phyloP scores from a whole-genome alignment of 495 filamentous ascomycete species.

The Tuber umbilicatum region DNA sequence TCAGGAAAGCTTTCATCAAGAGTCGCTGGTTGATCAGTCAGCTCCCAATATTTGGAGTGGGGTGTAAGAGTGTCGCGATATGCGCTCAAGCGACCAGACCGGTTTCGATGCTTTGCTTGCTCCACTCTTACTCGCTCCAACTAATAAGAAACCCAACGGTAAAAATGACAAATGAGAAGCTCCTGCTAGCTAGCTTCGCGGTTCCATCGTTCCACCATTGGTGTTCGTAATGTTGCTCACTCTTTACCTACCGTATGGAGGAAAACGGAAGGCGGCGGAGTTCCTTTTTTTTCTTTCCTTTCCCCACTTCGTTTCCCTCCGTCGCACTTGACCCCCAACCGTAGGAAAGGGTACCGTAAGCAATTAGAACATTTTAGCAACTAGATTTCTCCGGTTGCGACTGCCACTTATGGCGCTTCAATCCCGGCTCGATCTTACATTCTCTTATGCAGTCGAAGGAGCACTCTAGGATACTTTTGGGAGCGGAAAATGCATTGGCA shows the following conservation, averaged over 20 bases:
- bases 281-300: not conserved
- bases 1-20: not conserved
- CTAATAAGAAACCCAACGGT: not conserved
- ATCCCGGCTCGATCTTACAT: not conserved
- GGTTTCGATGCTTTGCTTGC: not conserved
- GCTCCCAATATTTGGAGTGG: not conserved
- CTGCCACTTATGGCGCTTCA: not conserved
- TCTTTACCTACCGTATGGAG: not conserved
- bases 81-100: not conserved
- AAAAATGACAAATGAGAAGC: not conserved
- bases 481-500: not conserved
- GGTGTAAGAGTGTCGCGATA: not conserved
- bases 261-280: not conserved
- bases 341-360: not conserved
- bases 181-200: not conserved
- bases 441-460: conserved; percentile 2
- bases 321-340: not conserved
- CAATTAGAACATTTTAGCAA: not conserved
- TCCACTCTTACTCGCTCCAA: not conserved
- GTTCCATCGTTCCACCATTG: not conserved
- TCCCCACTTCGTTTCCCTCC: not conserved
- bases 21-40: not conserved
- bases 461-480: not conserved
- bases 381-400: not conserved
- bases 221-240: not conserved